phyloP scores from a whole-genome alignment of 345 rosid genomes.

The Eucalyptus cloeziana region DNA sequence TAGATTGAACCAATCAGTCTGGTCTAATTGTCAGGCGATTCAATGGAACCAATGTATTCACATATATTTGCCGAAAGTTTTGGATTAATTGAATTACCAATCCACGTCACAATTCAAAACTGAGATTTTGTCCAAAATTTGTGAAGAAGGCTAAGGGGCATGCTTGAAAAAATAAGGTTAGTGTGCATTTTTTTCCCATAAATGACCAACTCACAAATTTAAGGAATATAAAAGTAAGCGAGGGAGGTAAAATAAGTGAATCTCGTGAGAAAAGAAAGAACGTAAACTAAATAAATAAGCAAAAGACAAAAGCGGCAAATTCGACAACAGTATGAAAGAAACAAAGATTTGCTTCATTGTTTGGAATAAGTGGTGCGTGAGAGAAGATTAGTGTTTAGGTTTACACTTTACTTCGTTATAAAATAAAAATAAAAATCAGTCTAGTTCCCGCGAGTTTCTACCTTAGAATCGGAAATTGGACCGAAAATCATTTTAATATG shows the following conservation, averaged over 20 bases:
- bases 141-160: no score
- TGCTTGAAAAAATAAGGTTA: not conserved
- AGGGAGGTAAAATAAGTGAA: not conserved
- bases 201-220: not conserved
- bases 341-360: not conserved
- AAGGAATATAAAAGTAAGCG: not conserved
- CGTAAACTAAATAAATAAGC: no score
- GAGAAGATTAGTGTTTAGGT: not conserved
- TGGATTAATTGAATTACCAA: no score
- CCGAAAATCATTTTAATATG: no score
- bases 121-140: no score
- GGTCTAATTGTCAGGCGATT: rapidly evolving
- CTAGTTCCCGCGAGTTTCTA: rapidly evolving
- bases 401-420: not conserved
- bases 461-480: not conserved
- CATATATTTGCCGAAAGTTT: no score
- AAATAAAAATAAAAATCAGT: no score
- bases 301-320: no score
- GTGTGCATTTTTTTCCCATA: not conserved
- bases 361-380: not conserved
- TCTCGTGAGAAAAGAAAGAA: not conserved
- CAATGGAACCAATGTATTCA: no score
- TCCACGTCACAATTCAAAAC: rapidly evolving
- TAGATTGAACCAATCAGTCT: rapidly evolving
- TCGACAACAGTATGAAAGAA: not conserved